phyloP scores from a whole-genome alignment of 2,329 filamentous ascomycete genomes.

The Ilyonectria destructans region DNA sequence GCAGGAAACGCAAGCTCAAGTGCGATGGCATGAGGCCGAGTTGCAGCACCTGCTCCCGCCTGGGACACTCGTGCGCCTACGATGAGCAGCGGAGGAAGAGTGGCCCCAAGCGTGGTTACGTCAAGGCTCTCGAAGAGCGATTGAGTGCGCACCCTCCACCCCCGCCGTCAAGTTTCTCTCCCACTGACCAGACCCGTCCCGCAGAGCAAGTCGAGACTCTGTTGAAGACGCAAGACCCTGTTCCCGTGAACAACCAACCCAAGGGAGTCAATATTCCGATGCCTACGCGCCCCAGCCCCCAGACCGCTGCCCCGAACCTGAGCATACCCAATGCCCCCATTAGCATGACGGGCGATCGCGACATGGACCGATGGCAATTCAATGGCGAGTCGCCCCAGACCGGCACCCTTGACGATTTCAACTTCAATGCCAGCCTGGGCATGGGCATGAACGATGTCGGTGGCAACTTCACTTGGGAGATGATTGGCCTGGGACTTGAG shows the following conservation, averaged over 20 bases:
- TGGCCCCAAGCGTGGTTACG: conserved; percentile 93
- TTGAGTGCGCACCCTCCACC: conserved; percentile 76
- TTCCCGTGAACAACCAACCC: conserved; percentile 48
- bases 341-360: conserved; percentile 63
- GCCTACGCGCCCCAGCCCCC: conserved; percentile 45
- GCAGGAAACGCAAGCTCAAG: conserved; percentile 91
- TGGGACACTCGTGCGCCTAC: conserved; percentile 90
- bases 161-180: conserved; percentile 32
- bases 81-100: conserved; percentile 96
- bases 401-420: conserved; percentile 70
- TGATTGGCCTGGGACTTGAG: conserved; percentile 73
- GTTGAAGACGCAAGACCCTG: conserved; percentile 83
- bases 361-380: conserved; percentile 71
- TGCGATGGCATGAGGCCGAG: conserved; percentile 90
- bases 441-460: conserved; percentile 68
- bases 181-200: conserved; percentile 33
- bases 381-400: conserved; percentile 68
- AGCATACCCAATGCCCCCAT: conserved; percentile 63
- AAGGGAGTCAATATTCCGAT: conserved; percentile 52
- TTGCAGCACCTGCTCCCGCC: conserved; percentile 89
- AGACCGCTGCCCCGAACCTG: conserved; percentile 49
- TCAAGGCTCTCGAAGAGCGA: conserved; percentile 93
- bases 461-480: conserved; percentile 84
- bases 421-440: conserved; percentile 66
- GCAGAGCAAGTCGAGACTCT: conserved; percentile 94